Evolutionary conservation across 345 rosid species (phyloP).

Genomic region (Cardamine resedifolia): DNA sequence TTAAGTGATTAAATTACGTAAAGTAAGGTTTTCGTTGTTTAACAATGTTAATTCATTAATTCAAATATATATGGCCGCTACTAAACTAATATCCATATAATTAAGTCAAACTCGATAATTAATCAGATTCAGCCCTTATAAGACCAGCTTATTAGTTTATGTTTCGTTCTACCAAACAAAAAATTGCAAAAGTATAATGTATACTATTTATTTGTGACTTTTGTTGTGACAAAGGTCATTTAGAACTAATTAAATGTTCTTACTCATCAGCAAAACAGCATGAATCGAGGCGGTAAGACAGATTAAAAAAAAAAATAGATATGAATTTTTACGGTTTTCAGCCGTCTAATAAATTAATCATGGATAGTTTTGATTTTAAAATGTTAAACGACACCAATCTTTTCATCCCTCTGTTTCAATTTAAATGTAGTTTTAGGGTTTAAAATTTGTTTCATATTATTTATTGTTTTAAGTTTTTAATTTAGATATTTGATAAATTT

Average conservation of each 20-base stretch:
- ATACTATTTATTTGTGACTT: slow-evolving; percentile 3
- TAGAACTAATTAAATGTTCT: slow-evolving; percentile 7
- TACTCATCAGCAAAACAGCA: slow-evolving; percentile 21
- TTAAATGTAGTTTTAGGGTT: too few relatives aligned
- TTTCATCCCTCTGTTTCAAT: too few relatives aligned
- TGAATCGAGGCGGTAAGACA: slow-evolving; percentile 3
- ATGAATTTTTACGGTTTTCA: background rate
- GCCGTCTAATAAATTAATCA: background rate
- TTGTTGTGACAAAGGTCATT: slow-evolving; percentile 24
- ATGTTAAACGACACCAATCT: too few relatives aligned
- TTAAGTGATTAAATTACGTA: slow-evolving; percentile 5
- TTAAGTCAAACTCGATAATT: slow-evolving; percentile 29
- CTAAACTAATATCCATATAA: slow-evolving; percentile 10
- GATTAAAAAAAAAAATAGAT: background rate
- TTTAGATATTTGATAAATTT: too few relatives aligned
- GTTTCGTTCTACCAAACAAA: slow-evolving; percentile 20
- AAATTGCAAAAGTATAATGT: background rate
- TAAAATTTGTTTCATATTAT: too few relatives aligned
- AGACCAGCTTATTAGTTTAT: background rate
- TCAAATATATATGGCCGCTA: slow-evolving; percentile 7
- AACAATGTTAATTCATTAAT: background rate
- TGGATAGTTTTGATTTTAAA: background rate
- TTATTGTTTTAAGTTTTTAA: too few relatives aligned
- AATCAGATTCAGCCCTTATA: slow-evolving; percentile 24
- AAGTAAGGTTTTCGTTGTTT: slow-evolving; percentile 12